phyloP scores from a whole-genome alignment of 108 stramenopile genomes.

The Thalassiosira profunda region DNA sequence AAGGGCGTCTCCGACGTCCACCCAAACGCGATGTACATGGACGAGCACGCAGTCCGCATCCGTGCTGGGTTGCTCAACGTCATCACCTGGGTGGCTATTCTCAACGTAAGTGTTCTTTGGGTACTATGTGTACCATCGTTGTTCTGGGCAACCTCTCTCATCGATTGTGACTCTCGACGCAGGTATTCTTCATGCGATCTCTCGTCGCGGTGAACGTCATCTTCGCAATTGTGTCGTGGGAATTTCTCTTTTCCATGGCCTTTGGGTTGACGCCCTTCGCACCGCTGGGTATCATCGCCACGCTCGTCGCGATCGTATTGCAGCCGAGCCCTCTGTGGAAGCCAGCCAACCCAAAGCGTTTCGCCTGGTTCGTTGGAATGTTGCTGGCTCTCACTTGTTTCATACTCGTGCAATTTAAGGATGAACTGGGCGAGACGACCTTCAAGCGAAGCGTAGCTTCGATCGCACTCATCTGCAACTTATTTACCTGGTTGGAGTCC shows the following conservation, averaged over 20 bases:
- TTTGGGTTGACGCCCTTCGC: slow-evolving; percentile 62
- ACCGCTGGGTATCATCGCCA: slow-evolving; percentile 48
- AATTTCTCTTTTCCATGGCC: slow-evolving; percentile 37
- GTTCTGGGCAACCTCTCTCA: no score
- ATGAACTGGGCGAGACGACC: slow-evolving; percentile 28
- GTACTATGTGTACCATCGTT: no score
- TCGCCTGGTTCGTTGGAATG: slow-evolving; percentile 64
- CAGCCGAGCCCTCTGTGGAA: slow-evolving; percentile 51
- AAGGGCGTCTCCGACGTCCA: slow-evolving; percentile 16
- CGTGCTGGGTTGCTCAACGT: slow-evolving; percentile 57
- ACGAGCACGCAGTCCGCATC: slow-evolving; percentile 63
- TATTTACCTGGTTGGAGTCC: slow-evolving; percentile 58
- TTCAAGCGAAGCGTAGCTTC: slow-evolving; percentile 17
- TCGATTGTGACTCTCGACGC: no score
- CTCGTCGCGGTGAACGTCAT: slow-evolving; percentile 24
- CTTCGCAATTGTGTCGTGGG: slow-evolving; percentile 48
- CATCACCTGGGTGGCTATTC: slow-evolving; percentile 60
- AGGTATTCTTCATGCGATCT: slow-evolving; percentile 47
- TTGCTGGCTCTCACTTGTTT: slow-evolving; percentile 41
- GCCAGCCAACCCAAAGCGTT: slow-evolving; percentile 61
- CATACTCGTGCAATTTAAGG: slow-evolving; percentile 18
- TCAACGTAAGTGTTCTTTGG: no score
- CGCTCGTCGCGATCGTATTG: slow-evolving; percentile 38
- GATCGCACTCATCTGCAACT: slow-evolving; percentile 43
- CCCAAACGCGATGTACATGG: slow-evolving; percentile 62